A percentile compares a stretch with the other conserved stretches of the same genome.
Conservation (phyloP, 2,329 filamentous ascomycete genomes). For the Penicillium sp. region DNA sequence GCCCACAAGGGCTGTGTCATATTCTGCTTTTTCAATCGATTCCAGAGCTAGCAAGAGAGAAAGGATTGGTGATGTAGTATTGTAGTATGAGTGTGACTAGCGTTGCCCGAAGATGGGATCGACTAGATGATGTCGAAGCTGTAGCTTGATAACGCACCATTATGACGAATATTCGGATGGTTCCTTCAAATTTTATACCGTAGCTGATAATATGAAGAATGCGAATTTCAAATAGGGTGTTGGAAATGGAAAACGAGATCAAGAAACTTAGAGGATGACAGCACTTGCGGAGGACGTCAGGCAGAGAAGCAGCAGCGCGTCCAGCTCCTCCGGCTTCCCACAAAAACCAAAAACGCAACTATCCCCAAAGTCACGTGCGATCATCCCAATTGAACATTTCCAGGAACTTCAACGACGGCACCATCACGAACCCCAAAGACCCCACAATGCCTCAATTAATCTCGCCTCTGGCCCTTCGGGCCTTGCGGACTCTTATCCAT, state of each 20-base stretch:
- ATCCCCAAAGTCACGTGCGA: constrained; percentile 23
- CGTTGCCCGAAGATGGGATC: constrained; percentile 9
- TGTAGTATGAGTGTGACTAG: constrained; percentile 1
- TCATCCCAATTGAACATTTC: constrained; percentile 17
- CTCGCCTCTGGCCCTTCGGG: constrained; percentile 35
- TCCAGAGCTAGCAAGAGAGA: background rate
- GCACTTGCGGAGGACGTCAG: constrained; percentile 18
- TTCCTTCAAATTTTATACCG: background rate
- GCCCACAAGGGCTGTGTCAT: background rate
- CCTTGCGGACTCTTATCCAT: constrained; percentile 34
- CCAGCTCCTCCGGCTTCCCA: constrained; percentile 35
- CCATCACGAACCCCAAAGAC: constrained; percentile 9
- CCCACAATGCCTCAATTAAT: constrained; percentile 35
- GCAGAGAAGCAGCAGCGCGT: constrained; percentile 28
- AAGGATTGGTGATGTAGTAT: background rate
- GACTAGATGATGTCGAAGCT: constrained; percentile 11
- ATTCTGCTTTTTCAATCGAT: background rate
- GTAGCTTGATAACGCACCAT: constrained; percentile 33
- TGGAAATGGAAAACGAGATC: constrained; percentile 4
- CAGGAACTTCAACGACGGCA: background rate
- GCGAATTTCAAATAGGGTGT: background rate
- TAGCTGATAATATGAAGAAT: background rate
- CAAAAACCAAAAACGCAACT: constrained; percentile 28
- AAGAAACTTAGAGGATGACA: constrained; percentile 9
- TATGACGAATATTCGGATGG: constrained; percentile 15